phyloP scores from a whole-genome alignment of 345 rosid species.

The Toxicodendron radicans region DNA sequence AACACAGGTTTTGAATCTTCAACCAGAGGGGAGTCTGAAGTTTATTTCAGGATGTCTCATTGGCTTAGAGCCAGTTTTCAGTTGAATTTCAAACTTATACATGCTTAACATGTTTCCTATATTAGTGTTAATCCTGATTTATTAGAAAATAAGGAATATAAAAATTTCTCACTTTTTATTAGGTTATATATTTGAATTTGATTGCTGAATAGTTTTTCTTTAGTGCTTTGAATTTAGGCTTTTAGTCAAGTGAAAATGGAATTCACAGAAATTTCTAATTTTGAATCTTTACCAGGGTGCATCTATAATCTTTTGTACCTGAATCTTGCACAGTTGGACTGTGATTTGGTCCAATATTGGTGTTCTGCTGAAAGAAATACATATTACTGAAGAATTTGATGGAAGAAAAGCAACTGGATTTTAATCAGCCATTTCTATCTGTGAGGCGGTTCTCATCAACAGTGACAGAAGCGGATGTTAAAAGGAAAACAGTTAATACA shows the following conservation, averaged over 20 bases:
- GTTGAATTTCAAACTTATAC: not conserved
- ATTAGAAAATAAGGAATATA: not conserved
- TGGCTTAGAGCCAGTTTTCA: not conserved
- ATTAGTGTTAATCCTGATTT: not conserved
- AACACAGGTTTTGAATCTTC: not conserved
- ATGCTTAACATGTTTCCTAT: not conserved
- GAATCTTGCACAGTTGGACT: constrained; percentile 9
- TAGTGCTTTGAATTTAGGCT: constrained; percentile 2
- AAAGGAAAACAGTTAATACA: constrained; percentile 42
- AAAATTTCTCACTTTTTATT: not conserved
- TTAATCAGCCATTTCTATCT: constrained; percentile 74
- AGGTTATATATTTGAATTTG: not conserved
- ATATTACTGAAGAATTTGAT: constrained; percentile 48
- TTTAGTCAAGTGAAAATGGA: not conserved
- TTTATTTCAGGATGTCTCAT: too few relatives aligned
- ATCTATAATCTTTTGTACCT: not conserved
- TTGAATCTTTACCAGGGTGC: not conserved
- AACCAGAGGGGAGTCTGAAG: not conserved
- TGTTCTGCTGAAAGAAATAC: constrained; percentile 29
- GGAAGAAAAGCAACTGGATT: constrained; percentile 83
- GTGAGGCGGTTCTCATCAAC: constrained; percentile 59
- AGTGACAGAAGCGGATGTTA: constrained; percentile 38
- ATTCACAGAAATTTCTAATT: not conserved
- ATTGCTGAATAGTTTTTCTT: not conserved
- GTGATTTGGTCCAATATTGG: constrained; percentile 17